Percentiles rank a stretch among this genome's conserved stretches.
Evolutionary conservation across 2,329 filamentous ascomycete genomes (phyloP).

Genomic region (Chrysoporthe puriensis): DNA sequence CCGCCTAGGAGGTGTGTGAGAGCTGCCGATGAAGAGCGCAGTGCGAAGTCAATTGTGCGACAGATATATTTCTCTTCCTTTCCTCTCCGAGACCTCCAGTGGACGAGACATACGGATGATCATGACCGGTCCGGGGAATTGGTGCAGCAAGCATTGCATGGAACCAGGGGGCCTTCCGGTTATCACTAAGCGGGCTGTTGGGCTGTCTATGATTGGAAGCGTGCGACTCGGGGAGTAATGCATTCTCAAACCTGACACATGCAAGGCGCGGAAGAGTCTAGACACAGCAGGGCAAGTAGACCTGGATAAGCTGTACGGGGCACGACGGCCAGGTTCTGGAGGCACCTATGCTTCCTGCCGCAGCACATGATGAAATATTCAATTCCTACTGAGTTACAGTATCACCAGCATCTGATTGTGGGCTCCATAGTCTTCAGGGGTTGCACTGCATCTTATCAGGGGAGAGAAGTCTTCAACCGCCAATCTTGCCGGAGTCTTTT

Average conservation of each 20-base stretch:
- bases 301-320: slow-evolving; percentile 1
- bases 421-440: background rate
- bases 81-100: slow-evolving; percentile 1
- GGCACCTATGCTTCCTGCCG: slow-evolving; percentile 9
- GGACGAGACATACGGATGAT: slow-evolving; percentile 14
- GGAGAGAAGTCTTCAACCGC: background rate
- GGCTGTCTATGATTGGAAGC: slow-evolving; percentile 9
- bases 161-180: slow-evolving; percentile 10
- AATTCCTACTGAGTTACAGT: slow-evolving; percentile 10
- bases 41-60: slow-evolving; percentile 6
- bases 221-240: slow-evolving; percentile 13
- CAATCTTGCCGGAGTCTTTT: background rate
- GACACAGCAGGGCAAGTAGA: slow-evolving; percentile 21
- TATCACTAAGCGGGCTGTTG: slow-evolving; percentile 7
- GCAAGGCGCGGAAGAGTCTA: slow-evolving; percentile 20
- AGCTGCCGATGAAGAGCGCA: slow-evolving; percentile 4
- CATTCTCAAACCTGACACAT: slow-evolving; percentile 19
- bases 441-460: background rate
- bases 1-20: slow-evolving; percentile 8
- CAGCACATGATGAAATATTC: slow-evolving; percentile 25
- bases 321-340: slow-evolving; percentile 6
- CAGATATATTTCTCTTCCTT: slow-evolving; percentile 8
- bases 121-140: slow-evolving; percentile 11
- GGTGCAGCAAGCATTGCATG: slow-evolving; percentile 20
- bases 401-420: background rate